Evolutionary conservation across 1,284 basidiomycete genomes (phyloP).

Genomic region (Paramarasmius palmivorus): DNA sequence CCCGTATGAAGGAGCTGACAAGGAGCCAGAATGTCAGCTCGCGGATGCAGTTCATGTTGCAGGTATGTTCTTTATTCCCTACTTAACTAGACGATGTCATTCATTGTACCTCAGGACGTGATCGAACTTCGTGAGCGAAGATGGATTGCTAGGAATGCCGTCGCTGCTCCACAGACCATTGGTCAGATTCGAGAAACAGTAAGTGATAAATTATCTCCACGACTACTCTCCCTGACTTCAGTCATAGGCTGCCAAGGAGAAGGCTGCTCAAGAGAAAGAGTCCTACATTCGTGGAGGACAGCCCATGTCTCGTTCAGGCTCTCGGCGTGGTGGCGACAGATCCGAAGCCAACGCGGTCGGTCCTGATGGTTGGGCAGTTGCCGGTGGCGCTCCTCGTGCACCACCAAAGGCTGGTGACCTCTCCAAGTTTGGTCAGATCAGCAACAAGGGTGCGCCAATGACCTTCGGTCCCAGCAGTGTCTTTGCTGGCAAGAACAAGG

Average conservation of each 20-base stretch:
- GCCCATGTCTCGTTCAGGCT: constrained; percentile 68
- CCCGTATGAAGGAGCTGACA: constrained; percentile 81
- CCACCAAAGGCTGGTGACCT: constrained; percentile 84
- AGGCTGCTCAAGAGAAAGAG: constrained; percentile 77
- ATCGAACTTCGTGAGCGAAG: constrained; percentile 85
- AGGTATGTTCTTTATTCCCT: constrained; percentile 52
- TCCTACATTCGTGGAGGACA: constrained; percentile 40
- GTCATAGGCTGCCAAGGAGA: constrained; percentile 54
- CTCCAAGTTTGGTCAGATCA: constrained; percentile 86
- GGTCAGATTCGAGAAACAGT: constrained; percentile 89
- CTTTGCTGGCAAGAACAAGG: constrained; percentile 70
- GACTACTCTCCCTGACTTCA: constrained; percentile 5
- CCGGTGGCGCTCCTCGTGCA: constrained; percentile 59
- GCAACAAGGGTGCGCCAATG: constrained; percentile 54
- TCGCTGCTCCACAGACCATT: constrained; percentile 85
- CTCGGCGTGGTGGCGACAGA: constrained; percentile 84
- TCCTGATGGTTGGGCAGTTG: constrained; percentile 89
- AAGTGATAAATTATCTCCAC: constrained; percentile 29
- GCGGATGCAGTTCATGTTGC: constrained; percentile 94
- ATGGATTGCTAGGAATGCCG: constrained; percentile 77
- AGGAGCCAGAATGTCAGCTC: constrained; percentile 78
- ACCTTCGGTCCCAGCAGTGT: constrained; percentile 82
- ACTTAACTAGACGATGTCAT: constrained; percentile 6
- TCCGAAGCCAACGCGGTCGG: constrained; percentile 50
- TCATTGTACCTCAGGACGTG: constrained; percentile 62